These are phyloP conservation scores for Saccharomycopsis sp. DNA, from an alignment of 805 yeast species.

Conservation along the genomic window DNA sequence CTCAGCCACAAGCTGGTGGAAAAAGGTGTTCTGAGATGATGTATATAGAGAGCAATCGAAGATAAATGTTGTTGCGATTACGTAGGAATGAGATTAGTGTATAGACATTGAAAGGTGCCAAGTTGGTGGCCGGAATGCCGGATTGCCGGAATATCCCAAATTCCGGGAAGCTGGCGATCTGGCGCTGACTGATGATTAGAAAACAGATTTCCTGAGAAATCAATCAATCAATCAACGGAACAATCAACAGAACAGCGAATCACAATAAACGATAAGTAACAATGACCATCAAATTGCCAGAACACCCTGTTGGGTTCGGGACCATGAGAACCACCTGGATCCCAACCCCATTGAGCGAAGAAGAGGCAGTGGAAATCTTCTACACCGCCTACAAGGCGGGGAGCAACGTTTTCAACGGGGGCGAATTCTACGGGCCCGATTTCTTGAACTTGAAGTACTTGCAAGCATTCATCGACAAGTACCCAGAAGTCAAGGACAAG, in stretches of 20 bases:
- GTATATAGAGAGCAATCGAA: not conserved
- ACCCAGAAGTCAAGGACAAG: slow-evolving; percentile 48
- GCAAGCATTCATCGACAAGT: slow-evolving; percentile 45
- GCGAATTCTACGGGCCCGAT: slow-evolving; percentile 66
- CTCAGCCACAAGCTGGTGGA: slow-evolving; percentile 3
- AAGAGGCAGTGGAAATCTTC: slow-evolving; percentile 45
- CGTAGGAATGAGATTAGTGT: too few relatives aligned
- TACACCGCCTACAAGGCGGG: slow-evolving; percentile 36
- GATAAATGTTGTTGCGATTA: too few relatives aligned
- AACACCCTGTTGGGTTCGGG: slow-evolving; percentile 74
- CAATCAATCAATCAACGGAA: too few relatives aligned
- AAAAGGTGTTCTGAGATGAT: not conserved
- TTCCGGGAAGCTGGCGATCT: too few relatives aligned
- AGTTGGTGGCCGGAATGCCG: too few relatives aligned
- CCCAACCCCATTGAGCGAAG: slow-evolving; percentile 44
- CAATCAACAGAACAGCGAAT: too few relatives aligned
- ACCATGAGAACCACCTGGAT: slow-evolving; percentile 53
- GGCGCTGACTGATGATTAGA: too few relatives aligned
- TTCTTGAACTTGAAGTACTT: slow-evolving; percentile 47
- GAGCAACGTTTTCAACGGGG: slow-evolving; percentile 57
- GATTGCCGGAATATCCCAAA: too few relatives aligned
- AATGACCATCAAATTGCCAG: too few relatives aligned
- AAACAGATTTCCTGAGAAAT: too few relatives aligned
- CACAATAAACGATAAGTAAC: too few relatives aligned
- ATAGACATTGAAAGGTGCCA: too few relatives aligned